Conservation (phyloP, 441 rosid species). For the Eutrema salsugineum region DNA sequence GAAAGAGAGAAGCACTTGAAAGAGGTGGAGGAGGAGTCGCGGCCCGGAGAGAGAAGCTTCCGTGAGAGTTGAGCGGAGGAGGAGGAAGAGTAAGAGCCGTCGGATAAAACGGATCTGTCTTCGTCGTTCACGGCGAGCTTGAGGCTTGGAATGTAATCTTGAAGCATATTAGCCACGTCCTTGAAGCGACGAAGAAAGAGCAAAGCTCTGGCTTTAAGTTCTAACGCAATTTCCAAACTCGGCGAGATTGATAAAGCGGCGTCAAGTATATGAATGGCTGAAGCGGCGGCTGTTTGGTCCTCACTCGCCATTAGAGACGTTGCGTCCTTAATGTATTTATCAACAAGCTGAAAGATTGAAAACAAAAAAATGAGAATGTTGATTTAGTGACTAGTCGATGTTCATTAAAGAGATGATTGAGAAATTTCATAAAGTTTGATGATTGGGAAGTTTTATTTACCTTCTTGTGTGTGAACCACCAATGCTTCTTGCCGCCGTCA, state of each 20-base stretch:
- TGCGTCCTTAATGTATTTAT: conserved; percentile 74
- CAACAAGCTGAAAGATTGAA: conserved; percentile 46
- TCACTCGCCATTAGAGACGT: conserved; percentile 58
- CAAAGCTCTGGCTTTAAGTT: conserved; percentile 84
- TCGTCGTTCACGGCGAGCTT: conserved; percentile 54
- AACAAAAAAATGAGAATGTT: background rate
- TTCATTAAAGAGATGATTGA: background rate
- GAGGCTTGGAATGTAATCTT: conserved; percentile 83
- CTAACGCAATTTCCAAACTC: conserved; percentile 68
- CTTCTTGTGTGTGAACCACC: conserved; percentile 95
- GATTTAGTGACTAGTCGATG: background rate
- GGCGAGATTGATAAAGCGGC: conserved; percentile 76
- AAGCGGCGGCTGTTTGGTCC: conserved; percentile 53
- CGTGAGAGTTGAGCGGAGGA: conserved; percentile 42
- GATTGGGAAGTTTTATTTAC: conserved; percentile 26
- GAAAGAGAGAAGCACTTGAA: conserved; percentile 80
- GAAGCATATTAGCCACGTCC: conserved; percentile 87
- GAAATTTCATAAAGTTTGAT: background rate
- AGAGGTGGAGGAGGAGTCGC: conserved; percentile 21
- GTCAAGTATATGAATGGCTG: conserved; percentile 68
- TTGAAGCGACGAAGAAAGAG: conserved; percentile 68
- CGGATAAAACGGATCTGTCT: conserved; percentile 49
- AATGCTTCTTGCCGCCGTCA: conserved; percentile 60
- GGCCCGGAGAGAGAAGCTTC: conserved; percentile 47
- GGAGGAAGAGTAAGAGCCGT: conserved; percentile 44